Base-by-base conservation (phyloP, 768 basidiomycete genomes). In the Kwoniella heveanensis region DNA sequence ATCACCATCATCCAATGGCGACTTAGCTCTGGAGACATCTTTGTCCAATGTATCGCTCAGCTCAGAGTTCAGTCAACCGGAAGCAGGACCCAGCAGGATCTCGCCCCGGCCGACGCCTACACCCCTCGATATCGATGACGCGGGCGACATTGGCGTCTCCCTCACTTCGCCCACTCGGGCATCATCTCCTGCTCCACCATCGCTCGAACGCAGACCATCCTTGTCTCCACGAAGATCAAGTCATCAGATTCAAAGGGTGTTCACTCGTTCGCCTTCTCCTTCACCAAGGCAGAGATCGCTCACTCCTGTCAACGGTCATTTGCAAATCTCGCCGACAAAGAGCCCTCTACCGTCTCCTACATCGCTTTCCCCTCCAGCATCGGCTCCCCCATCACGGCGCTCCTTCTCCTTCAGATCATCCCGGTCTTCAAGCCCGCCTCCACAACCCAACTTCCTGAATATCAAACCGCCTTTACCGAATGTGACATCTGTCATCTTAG, bases 381-480 rank as follows among this genome's bases (percentile, higher is more conserved):
- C 63, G 0, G 56, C 57, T 19, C 44, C 63, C 22, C 51, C 52
- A 24, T 64, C 63, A 13, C 39, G 49, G 1, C 17, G 48, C 4
- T 53, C 63, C 21, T 52, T 59, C 44, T 52, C 56, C 0, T 36
- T 49, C 6, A 32, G 39, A 5, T 55, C 36, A 39, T 52, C 56
- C 5, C 50, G 53, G 49, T 59, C 63, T 10, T 44, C 57, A 6
- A 57, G 54, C 27, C 62, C 62, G 21, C 62, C 63, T 32, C 53
- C 68, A 12, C 64, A 50, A 24, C 62, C 68, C 2, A 56, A 52
- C 21, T 54, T 53, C 36, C 19, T 46, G 8, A 37, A 26, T 21
- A 39, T 60, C 27, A 68, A 65, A 60, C 59, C 64, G 2, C 19
- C 64, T 9, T 36, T 65, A 54, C 67, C 67, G 17, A 53, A 56